These are phyloP conservation scores for Bipolaris gigantea DNA, from an alignment of 2,329 filamentous ascomycete species.

Conservation along the genomic window DNA sequence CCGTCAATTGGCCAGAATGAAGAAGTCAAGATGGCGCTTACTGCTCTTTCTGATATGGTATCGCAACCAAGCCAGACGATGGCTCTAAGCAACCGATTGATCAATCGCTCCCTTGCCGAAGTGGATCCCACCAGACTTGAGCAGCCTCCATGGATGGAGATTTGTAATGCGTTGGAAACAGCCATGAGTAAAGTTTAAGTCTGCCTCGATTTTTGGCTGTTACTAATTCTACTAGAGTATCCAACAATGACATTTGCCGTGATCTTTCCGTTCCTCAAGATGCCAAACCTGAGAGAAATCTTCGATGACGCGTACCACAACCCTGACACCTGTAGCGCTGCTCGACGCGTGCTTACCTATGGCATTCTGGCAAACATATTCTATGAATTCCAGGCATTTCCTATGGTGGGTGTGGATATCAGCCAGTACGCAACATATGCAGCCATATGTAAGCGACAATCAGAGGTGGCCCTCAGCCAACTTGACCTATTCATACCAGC, in stretches of 20 bases:
- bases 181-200: slow-evolving; percentile 30
- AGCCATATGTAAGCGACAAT: slow-evolving; percentile 44
- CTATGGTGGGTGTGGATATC: slow-evolving; percentile 16
- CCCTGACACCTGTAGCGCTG: slow-evolving; percentile 20
- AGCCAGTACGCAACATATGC: slow-evolving; percentile 8
- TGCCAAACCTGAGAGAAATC: slow-evolving; percentile 30
- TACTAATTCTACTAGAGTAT: slow-evolving; percentile 22
- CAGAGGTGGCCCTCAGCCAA: slow-evolving; percentile 46
- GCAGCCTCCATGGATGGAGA: slow-evolving; percentile 35
- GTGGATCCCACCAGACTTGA: slow-evolving; percentile 33
- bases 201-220: not conserved
- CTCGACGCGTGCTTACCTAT: slow-evolving; percentile 34
- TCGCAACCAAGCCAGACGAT: slow-evolving; percentile 28
- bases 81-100: slow-evolving; percentile 20
- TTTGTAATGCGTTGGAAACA: slow-evolving; percentile 30
- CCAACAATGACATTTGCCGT: slow-evolving; percentile 40
- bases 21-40: slow-evolving; percentile 39
- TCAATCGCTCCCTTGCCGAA: slow-evolving; percentile 30
- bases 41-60: slow-evolving; percentile 39
- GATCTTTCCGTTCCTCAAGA: slow-evolving; percentile 36
- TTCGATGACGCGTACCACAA: slow-evolving; percentile 32
- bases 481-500: slow-evolving; percentile 40
- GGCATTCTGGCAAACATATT: slow-evolving; percentile 37
- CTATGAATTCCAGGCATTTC: slow-evolving; percentile 29
- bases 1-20: slow-evolving; percentile 40